Evolutionary conservation across 345 rosid genomes (phyloP).

Genomic region (Tarenaya hassleriana): DNA sequence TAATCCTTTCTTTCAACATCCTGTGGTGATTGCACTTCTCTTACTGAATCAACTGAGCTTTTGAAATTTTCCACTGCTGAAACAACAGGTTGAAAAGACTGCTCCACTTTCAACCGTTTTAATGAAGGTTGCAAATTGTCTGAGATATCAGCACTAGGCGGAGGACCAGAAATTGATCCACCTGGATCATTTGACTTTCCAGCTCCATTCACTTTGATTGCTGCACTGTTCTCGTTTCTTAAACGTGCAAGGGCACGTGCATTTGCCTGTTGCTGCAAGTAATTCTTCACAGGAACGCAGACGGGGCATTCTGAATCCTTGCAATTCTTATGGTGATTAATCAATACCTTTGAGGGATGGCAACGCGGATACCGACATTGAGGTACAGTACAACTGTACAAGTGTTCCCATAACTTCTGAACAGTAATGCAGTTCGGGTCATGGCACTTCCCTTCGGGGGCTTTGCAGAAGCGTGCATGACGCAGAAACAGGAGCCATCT

Average conservation of each 20-base stretch:
- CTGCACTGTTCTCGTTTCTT: slow-evolving; percentile 34
- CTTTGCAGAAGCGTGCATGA: slow-evolving; percentile 82
- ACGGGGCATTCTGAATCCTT: slow-evolving; percentile 75
- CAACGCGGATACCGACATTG: slow-evolving; percentile 80
- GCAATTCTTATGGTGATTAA: slow-evolving; percentile 67
- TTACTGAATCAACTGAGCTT: slow-evolving; percentile 28
- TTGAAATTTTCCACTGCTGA: slow-evolving; percentile 41
- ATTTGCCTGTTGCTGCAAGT: slow-evolving; percentile 49
- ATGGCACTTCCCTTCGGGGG: slow-evolving; percentile 84
- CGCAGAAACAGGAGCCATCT: slow-evolving; percentile 87
- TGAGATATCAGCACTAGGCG: slow-evolving; percentile 38
- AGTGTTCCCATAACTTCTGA: slow-evolving; percentile 70
- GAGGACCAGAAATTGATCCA: slow-evolving; percentile 34
- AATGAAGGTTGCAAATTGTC: slow-evolving; percentile 60
- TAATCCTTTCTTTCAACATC: slow-evolving; percentile 46
- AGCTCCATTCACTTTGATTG: slow-evolving; percentile 31
- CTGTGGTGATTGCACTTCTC: slow-evolving; percentile 37
- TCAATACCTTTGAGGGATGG: slow-evolving; percentile 59
- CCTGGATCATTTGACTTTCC: slow-evolving; percentile 42
- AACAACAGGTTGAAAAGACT: slow-evolving; percentile 39
- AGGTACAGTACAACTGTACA: slow-evolving; percentile 56
- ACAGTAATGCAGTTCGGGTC: slow-evolving; percentile 55
- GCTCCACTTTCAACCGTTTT: slow-evolving; percentile 84
- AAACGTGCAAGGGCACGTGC: slow-evolving; percentile 38
- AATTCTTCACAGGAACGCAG: slow-evolving; percentile 78